A percentile compares a stretch with the other conserved stretches of the same genome.
These are phyloP conservation scores for Mycena indigotica DNA, from an alignment of 768 basidiomycete species.

Conservation along the genomic window DNA sequence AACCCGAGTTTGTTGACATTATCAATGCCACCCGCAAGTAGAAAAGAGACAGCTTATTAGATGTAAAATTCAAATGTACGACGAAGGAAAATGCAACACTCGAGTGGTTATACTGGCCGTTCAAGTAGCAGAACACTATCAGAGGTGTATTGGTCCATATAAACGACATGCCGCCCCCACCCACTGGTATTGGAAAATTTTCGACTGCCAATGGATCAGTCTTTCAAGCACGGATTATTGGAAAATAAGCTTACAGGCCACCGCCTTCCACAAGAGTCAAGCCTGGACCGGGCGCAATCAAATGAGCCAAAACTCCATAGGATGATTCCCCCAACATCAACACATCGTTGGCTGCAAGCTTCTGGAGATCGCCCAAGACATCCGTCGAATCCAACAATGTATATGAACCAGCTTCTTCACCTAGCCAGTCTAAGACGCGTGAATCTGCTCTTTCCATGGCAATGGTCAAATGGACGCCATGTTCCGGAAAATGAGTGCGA, in stretches of 20 bases:
- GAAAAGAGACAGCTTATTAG: not conserved
- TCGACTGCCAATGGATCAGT: no score
- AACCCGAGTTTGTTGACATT: slow-evolving; percentile 94
- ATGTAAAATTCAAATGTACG: not conserved
- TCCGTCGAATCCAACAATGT: not conserved
- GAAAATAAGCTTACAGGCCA: not conserved
- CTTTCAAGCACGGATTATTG: no score
- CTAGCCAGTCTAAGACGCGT: not conserved
- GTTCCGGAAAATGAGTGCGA: slow-evolving; percentile 38
- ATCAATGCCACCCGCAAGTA: slow-evolving; percentile 60
- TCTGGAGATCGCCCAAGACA: not conserved
- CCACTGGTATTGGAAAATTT: slow-evolving; percentile 1
- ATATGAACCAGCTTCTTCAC: not conserved
- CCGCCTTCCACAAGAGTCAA: not conserved
- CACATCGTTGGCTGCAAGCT: not conserved
- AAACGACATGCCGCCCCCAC: not conserved
- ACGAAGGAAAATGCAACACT: not conserved
- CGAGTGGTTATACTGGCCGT: not conserved
- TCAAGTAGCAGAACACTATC: not conserved
- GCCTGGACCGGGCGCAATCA: not conserved
- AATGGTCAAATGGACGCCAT: not conserved
- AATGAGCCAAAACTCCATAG: not conserved
- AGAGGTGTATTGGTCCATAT: not conserved
- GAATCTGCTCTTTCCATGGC: slow-evolving; percentile 13
- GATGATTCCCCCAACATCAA: not conserved